Base-by-base conservation (phyloP, 2,329 filamentous ascomycete species). In the Penicillium crustosum region DNA sequence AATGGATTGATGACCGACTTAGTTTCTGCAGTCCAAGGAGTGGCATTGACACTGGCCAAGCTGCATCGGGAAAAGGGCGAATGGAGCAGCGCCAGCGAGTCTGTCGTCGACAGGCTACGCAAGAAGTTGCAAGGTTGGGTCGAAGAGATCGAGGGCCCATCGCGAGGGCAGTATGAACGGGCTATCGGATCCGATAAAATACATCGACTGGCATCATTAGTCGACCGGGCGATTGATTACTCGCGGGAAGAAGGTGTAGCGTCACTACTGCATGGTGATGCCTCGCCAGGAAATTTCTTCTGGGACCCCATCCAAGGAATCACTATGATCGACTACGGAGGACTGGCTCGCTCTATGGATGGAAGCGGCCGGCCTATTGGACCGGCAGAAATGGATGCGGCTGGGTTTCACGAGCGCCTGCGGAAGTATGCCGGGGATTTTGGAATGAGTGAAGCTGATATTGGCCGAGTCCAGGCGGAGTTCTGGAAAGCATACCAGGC, bases 351-450 rank as follows among this genome's bases (percentile, higher is more conserved):
- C n/a, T 51, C 49, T 4, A 51, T 51, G 27, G 49, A 51, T 43
- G 13, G 36, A 8, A 51, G 13, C 27, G 49, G 36, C 6, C 25
- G 27, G 15, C 49, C 49, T 33, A 51, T 51, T 31, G 49, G 49
- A 7, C 49, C 49, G 9, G 49, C 49, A 9, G 49, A 51, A 23
- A 51, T 51, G 49, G 49, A 51, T 51, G 36, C 49, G 27, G 49
- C 49, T 13, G 49, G 49, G 19, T 51, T 51, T 51, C 49, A 51
- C 23, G 49, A 51, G 27, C 36, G 49, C 7, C 19, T 51, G 36
- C 36, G 49, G 31, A 51, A 51, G 27, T 51, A 51, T 15, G 49
- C 49, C 25, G 49, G 49, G n/a, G 27, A 51, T n/a, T 51, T 51
- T 27, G 49, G 49, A 33, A 51, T 51, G 49, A 51, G 49, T 42